Evolutionary conservation across 352 stramenopile species (phyloP), one percentile per base, ranked within the genome.

Genomic region (Salisapilia sapeloensis): DNA sequence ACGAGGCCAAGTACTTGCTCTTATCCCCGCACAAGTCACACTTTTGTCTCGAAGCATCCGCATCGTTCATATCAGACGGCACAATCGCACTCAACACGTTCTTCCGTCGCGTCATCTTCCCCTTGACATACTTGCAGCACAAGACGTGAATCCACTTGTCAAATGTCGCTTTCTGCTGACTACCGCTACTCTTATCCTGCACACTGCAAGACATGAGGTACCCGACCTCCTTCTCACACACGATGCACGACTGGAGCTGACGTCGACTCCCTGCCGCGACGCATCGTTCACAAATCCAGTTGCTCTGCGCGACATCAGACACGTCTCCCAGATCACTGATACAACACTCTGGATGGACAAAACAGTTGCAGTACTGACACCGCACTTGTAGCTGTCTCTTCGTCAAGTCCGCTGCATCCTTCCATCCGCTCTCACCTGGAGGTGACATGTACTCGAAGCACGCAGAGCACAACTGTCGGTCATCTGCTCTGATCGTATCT

Each of bases 241-340:
- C 47, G 24, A 75, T 20, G 29, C 76, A 92, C 7, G 42, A n/a
- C 41, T 5, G 65, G 48, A 4, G 40, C 32, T 2, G 54, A 50
- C 5, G 53, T 56, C 2, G 43, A 39, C 14, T 58, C 57, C 1
- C n/a, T 20, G 4, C 57, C 49, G 7, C 50, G 53, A 1, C 81
- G 41, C 76, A 92, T 0, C 58, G 54, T 33, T 92, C 76, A 35
- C 76, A 92, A 20, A 84, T 85, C 76, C 72, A 92, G 22, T 84
- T 86, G 40, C 63, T 85, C 43, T 53, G 38, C 39, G 78, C 70
- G 24, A 81, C 64, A 16, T 62, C 46, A 0, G 54, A 40, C 2
- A 59, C 65, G 5, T 54, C 55, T 2, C 65, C 62, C 31, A 81
- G 65, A 28, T 84, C 63, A n/a, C 53, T 80, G 32, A 80, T 55